Evolutionary conservation across 225 moss, liverwort and hornwort species (phyloP).

Genomic region (Pseudisothecium myosuroides): DNA sequence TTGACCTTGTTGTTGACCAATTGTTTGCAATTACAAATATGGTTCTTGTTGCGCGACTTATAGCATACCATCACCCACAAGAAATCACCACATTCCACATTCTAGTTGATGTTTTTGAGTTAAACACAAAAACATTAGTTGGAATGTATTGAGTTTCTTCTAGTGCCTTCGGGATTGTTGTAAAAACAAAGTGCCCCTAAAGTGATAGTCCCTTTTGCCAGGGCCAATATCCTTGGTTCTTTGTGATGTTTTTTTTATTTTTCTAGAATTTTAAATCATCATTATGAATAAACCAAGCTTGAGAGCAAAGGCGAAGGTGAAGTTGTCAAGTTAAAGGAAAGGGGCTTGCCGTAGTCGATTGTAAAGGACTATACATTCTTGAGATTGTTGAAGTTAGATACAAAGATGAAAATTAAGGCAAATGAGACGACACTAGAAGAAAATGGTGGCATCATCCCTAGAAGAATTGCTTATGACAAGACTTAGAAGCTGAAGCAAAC

Average conservation of each 20-base stretch:
- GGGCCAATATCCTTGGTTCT: no score
- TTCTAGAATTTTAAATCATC: neutral
- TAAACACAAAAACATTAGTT: no score
- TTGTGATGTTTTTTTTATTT: neutral
- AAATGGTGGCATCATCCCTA: fast-evolving
- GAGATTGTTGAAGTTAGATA: neutral
- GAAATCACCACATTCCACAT: no score
- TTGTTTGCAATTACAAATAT: neutral
- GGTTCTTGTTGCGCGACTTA: neutral
- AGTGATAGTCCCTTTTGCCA: fast-evolving
- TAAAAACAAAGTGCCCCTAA: neutral
- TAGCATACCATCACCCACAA: fast-evolving
- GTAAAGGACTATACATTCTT: neutral
- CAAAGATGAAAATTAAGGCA: neutral
- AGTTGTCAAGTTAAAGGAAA: neutral
- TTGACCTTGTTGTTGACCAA: neutral
- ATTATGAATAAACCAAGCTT: neutral
- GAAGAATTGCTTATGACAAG: neutral
- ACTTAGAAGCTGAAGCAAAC: neutral
- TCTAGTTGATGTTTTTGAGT: no score
- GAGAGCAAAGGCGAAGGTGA: neutral
- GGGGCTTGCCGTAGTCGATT: fast-evolving
- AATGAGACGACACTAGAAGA: neutral
- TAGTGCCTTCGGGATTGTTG: no score
- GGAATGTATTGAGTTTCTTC: no score